Evolutionary conservation across 2,329 filamentous ascomycete genomes (phyloP), one percentile per base, ranked within the genome.

Genomic region (Nemania abortiva): DNA sequence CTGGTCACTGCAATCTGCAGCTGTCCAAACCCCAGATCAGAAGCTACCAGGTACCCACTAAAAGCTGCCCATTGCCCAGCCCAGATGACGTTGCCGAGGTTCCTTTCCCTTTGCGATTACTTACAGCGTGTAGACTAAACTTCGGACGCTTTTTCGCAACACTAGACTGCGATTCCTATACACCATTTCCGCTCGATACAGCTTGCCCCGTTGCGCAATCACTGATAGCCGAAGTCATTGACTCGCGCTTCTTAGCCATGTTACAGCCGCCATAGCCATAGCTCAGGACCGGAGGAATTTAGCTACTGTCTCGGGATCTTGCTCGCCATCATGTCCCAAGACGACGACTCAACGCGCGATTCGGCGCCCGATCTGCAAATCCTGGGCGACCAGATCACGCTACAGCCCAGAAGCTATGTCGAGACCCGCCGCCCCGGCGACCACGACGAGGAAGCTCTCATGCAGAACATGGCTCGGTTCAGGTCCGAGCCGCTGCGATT

Each of bases 381-480:
- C 73, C 84, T 93, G 10, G 91, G 91, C 72, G 89, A 92, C 77
- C 84, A 90, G 75, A 88, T 94, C 74, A 93, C 90, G 1, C 87
- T 95, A 47, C 91, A 93, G 77, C 92, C 92, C 9, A 89, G 89
- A 73, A 91, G 91, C 68, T 92, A 88, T 76, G 84, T 90, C 66
- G 87, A 89, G 77, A 76, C 78, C 24, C 78, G 77, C 50, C 78
- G 84, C 68, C 83, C 85, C 70, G 84, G 83, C 52, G 88, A 85
- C 70, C 87, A 87, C 69, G 92, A 87, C 69, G 92, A 94, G 74
- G 87, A 91, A 77, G 90, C 90, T 22, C 83, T 95, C 74, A 90
- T 95, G 83, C 90, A 91, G 79, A 90, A 95, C 77, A 96, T 96
- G 86, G 92, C 93, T 57, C 92, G 94, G 54, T 98, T 98, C 80